Base-by-base conservation (phyloP, 2,329 filamentous ascomycete species). In the Didymella keratinophila region DNA sequence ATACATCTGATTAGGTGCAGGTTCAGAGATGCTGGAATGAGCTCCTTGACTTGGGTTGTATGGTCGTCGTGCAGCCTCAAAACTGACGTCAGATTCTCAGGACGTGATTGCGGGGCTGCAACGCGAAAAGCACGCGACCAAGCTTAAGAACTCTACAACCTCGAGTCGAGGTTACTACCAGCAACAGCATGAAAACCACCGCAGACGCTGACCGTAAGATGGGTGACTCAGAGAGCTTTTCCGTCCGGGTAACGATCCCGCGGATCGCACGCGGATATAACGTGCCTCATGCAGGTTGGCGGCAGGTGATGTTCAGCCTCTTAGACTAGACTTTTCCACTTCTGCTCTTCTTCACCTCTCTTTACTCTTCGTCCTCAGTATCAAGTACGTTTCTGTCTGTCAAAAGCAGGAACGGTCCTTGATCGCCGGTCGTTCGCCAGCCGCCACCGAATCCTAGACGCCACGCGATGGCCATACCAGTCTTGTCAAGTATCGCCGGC, bases 401-500 rank as follows among this genome's bases (percentile, higher is more conserved):
- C 6, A 46, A 14, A 41, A 51, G 46, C n/a, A 58, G 46, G n/a
- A 39, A 18, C 39, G 44, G 32, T 44, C 42, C 44, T 53, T 34
- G 8, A 21, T 39, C 20, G 28, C 3, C 11, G 37, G 21, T 39
- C 37, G 18, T 20, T 20, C 12, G 37, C 39, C 44, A 30, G 44
- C n/a, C 21, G 1, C 14, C 14, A 18, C n/a, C 25, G 21, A 28
- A 8, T 14, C 12, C 16, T 11, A 18, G 21, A 12, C 23, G 36
- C 18, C 21, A 18, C 54, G 61, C 34, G 39, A 70, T 71, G 69
- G 54, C 64, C 23, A 58, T 58, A 30, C 42, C 64, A 10, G 39
- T 70, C 34, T 28, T 71, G 43, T 60, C 64, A 16, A 69, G 68
- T 30, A 57, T 73, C 36, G 49, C 70, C 27, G 42, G 50, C 14